Evolutionary conservation across 805 yeast species (phyloP).

Genomic region (Yarrowia bubula): DNA sequence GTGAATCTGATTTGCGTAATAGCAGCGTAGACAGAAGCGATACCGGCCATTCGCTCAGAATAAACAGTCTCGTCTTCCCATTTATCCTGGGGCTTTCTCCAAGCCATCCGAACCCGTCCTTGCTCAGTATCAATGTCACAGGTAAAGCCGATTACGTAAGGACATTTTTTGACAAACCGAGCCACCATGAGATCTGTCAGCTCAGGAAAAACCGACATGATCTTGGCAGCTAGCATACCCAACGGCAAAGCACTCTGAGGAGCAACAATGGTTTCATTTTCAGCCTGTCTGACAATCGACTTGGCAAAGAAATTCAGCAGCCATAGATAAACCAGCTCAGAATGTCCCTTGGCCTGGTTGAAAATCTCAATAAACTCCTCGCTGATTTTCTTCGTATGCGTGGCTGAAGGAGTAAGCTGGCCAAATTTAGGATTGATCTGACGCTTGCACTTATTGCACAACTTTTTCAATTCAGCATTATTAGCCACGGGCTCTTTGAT

Average conservation of each 20-base stretch:
- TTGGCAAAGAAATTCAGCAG: conserved; percentile 79
- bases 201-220: conserved; percentile 53
- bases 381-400: conserved; percentile 50
- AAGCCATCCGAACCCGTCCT: conserved; percentile 84
- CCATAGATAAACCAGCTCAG: conserved; percentile 64
- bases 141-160: conserved; percentile 77
- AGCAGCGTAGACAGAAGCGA: conserved; percentile 74
- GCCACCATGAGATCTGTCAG: conserved; percentile 63
- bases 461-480: conserved; percentile 8
- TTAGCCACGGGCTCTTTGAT: conserved; percentile 54
- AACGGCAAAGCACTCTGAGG: conserved; percentile 78
- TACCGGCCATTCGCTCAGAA: conserved; percentile 85
- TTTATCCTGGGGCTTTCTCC: conserved; percentile 54
- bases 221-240: conserved; percentile 58
- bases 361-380: conserved; percentile 53
- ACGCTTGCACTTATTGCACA: conserved; percentile 52
- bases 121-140: conserved; percentile 75
- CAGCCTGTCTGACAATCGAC: conserved; percentile 85
- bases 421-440: conserved; percentile 88
- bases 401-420: conserved; percentile 71
- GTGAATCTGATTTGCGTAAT: conserved; percentile 53
- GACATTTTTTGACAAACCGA: conserved; percentile 87
- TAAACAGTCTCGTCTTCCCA: conserved; percentile 62
- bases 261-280: conserved; percentile 80
- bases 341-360: conserved; percentile 44